Percentiles rank a stretch among this genome's conserved stretches.
phyloP scores from a whole-genome alignment of 495 filamentous ascomycete species.

The Geopyxis carbonaria region DNA sequence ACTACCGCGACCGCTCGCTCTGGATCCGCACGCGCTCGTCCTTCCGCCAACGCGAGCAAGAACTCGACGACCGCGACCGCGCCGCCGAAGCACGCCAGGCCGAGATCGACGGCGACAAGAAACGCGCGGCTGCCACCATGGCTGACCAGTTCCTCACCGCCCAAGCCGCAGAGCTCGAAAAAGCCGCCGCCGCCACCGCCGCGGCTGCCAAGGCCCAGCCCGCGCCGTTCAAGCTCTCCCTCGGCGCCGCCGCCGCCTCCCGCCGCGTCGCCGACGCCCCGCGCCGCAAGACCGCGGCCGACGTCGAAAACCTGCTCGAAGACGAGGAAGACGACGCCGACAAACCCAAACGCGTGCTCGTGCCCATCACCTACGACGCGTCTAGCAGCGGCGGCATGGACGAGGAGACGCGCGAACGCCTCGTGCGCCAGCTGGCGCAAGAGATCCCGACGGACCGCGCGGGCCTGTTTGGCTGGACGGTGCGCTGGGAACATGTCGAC shows the following conservation, averaged over 20 bases:
- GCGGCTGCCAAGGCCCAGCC: constrained; percentile 39
- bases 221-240: constrained; percentile 81
- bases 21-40: constrained; percentile 70
- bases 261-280: constrained; percentile 49
- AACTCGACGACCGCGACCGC: constrained; percentile 66
- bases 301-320: constrained; percentile 84
- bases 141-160: constrained; percentile 86
- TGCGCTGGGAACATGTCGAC: constrained; percentile 91
- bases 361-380: constrained; percentile 81
- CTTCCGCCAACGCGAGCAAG: constrained; percentile 54
- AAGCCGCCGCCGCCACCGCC: constrained; percentile 23
- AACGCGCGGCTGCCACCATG: constrained; percentile 58
- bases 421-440: constrained; percentile 59
- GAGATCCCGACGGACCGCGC: constrained; percentile 80
- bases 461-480: constrained; percentile 76
- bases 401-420: constrained; percentile 57
- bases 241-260: constrained; percentile 61
- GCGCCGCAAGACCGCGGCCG: constrained; percentile 67
- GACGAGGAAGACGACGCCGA: constrained; percentile 73
- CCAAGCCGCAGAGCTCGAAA: constrained; percentile 71
- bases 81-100: constrained; percentile 57
- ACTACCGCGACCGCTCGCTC: constrained; percentile 65
- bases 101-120: constrained; percentile 49
- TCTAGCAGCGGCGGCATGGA: constrained; percentile 51
- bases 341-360: constrained; percentile 57